Base-by-base conservation (phyloP, 495 filamentous ascomycete species). In the Talaromyces liani region DNA sequence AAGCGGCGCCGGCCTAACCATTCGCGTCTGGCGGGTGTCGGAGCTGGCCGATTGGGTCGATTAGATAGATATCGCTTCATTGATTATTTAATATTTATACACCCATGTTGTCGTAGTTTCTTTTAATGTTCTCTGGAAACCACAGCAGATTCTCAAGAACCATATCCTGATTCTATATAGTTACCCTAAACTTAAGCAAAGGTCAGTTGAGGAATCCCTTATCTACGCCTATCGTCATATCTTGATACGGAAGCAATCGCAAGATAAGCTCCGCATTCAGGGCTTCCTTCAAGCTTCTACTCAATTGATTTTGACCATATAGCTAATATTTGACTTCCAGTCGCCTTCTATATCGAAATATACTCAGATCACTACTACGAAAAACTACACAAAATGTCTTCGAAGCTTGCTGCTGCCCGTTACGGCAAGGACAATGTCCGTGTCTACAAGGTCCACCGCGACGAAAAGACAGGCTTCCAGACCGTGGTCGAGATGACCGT, bases 371-470 rank as follows among this genome's bases (percentile, higher is more conserved):
- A 9, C 16, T 49, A 20, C 3, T 5, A 6, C 6, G 3, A 20
- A 49, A 20, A 1, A 8, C 18, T 49, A 22, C 10, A 22, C 53
- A 56, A 12, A 56, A 56, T 56, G 84, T 74, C 85, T 62, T 74
- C 70, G 41, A 25, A 80, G 69, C 78, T 95, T 61, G 80, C 87
- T 64, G 81, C 89, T 72, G 90, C 91, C 70, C 87, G 88, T 70
- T 95, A 95, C 75, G 91, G 91, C 80, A 95, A 95, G 86, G 93
- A 97, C 84, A 98, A 98, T 82, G 88, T 98, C 82, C 92, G 94
- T 71, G 87, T 98, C 65, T 93, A 88, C 84, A 98, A 98, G 78
- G 91, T 96, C 69, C 82, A 94, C 67, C 83, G 84, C 63, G 86
- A 97, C 72, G 83, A 85, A 70, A 79, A 84, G 69, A 88, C 90